A percentile compares a stretch with the other conserved stretches of the same genome.
Conservation (phyloP, 768 basidiomycete species). For the Sarcomyxa edulis region DNA sequence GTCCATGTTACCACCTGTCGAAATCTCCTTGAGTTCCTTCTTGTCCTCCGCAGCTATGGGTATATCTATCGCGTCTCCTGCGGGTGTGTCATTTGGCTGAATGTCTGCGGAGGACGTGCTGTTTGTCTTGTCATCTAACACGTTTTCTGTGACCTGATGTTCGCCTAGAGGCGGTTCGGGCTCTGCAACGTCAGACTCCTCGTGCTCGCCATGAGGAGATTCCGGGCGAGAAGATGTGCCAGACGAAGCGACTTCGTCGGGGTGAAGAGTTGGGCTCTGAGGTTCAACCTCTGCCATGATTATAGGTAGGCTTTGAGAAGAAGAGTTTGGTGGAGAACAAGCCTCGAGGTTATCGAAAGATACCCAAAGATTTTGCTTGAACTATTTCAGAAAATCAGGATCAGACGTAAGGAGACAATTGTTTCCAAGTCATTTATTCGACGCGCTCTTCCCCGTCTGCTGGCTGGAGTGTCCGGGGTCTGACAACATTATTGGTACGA, state of each 20-base stretch:
- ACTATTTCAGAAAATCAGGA: too few species aligned
- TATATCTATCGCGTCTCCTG: slow-evolving; percentile 14
- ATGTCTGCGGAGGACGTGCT: slow-evolving; percentile 7
- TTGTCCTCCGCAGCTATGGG: slow-evolving; percentile 7
- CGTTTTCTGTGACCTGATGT: slow-evolving; percentile 4
- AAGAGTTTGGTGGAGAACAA: too few species aligned
- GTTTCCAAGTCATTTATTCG: too few species aligned
- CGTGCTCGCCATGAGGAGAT: slow-evolving; percentile 25
- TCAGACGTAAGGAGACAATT: too few species aligned
- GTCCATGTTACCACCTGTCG: neutral
- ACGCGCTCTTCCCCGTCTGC: too few species aligned
- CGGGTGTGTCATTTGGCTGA: slow-evolving; percentile 17
- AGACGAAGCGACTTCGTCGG: slow-evolving; percentile 9
- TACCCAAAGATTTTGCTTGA: too few species aligned
- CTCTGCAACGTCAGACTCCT: slow-evolving; percentile 18
- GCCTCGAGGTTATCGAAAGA: too few species aligned
- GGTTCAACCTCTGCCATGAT: slow-evolving; percentile 8
- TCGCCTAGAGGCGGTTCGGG: slow-evolving; percentile 12
- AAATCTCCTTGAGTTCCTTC: slow-evolving; percentile 2
- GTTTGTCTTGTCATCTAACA: slow-evolving; percentile 9
- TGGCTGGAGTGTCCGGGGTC: too few species aligned
- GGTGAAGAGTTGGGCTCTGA: slow-evolving; percentile 2
- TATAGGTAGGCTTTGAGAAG: slow-evolving; percentile 4
- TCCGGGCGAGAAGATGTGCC: slow-evolving; percentile 9
- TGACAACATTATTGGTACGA: too few species aligned